Percentiles rank a stretch among this genome's conserved stretches.
Conservation (phyloP, 2,329 filamentous ascomycete genomes). For the Alternaria triticina region DNA sequence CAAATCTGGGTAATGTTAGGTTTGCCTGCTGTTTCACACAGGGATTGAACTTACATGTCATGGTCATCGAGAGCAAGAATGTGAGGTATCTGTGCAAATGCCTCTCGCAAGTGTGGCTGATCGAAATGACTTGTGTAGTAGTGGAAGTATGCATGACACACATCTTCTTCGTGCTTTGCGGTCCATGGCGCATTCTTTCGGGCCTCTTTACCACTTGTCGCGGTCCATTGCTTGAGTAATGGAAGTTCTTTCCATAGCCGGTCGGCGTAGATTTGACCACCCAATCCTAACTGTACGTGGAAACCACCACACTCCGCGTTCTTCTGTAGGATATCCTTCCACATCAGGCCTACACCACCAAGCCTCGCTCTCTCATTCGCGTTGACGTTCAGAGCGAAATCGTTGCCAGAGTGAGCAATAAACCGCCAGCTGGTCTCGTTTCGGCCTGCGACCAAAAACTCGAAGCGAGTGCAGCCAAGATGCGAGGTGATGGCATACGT, state of each 20-base stretch:
- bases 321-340: conserved; percentile 98
- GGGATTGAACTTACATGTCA: conserved; percentile 78
- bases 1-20: conserved; percentile 68
- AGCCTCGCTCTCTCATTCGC: conserved; percentile 84
- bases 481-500: conserved; percentile 98
- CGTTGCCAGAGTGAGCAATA: conserved; percentile 93
- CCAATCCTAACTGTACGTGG: conserved; percentile 88
- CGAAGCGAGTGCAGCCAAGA: conserved; percentile 95
- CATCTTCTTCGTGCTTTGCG: conserved; percentile 92
- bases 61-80: conserved; percentile 93
- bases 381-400: conserved; percentile 87
- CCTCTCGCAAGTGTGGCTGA: conserved; percentile 90
- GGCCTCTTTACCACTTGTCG: conserved; percentile 90
- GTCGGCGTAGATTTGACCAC: conserved; percentile 95
- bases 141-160: conserved; percentile 95
- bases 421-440: conserved; percentile 94
- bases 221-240: conserved; percentile 91
- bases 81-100: conserved; percentile 96
- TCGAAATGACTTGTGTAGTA: conserved; percentile 99
- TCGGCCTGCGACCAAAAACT: conserved; percentile 91
- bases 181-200: conserved; percentile 92
- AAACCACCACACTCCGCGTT: conserved; percentile 96
- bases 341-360: conserved; percentile 93
- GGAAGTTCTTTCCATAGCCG: conserved; percentile 96
- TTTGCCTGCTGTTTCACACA: too few relatives aligned